Evolutionary conservation across 2,329 filamentous ascomycete genomes (phyloP).

Genomic region (Ophiostoma montium): DNA sequence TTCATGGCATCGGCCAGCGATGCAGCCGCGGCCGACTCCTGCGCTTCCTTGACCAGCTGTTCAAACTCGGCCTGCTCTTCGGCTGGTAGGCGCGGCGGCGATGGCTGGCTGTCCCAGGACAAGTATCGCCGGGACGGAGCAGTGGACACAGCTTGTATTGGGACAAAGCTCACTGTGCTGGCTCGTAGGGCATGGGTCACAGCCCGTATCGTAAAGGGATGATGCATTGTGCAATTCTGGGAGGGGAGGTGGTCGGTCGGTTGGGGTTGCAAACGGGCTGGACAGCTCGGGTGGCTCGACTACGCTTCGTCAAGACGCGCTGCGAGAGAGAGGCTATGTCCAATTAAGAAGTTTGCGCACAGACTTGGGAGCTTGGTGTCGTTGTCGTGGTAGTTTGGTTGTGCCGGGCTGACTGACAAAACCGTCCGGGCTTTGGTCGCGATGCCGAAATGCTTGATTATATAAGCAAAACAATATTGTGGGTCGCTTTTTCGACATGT

Average conservation of each 20-base stretch:
- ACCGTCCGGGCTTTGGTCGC: too few relatives aligned
- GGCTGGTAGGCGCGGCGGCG: slow-evolving; percentile 75
- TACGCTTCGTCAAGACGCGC: too few relatives aligned
- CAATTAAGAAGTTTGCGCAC: too few relatives aligned
- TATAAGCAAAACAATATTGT: too few relatives aligned
- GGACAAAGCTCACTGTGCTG: not conserved
- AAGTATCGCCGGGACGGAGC: not conserved
- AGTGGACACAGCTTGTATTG: not conserved
- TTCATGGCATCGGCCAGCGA: slow-evolving; percentile 9
- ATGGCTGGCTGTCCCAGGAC: slow-evolving; percentile 39
- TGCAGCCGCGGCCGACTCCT: slow-evolving; percentile 22
- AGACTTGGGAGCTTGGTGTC: too few relatives aligned
- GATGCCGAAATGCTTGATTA: too few relatives aligned
- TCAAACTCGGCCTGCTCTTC: slow-evolving; percentile 87
- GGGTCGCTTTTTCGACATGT: too few relatives aligned
- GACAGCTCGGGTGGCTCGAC: too few relatives aligned
- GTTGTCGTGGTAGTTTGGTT: too few relatives aligned
- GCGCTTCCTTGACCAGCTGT: slow-evolving; percentile 55
- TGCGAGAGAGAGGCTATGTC: too few relatives aligned
- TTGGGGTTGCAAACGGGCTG: not conserved
- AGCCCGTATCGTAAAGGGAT: not conserved
- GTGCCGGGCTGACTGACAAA: too few relatives aligned
- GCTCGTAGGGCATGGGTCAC: not conserved
- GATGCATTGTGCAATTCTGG: not conserved
- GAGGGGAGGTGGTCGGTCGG: too few relatives aligned